Percentiles rank a stretch among this genome's conserved stretches.
phyloP scores from a whole-genome alignment of 129 eudicot species.

The Apium graveolens region DNA sequence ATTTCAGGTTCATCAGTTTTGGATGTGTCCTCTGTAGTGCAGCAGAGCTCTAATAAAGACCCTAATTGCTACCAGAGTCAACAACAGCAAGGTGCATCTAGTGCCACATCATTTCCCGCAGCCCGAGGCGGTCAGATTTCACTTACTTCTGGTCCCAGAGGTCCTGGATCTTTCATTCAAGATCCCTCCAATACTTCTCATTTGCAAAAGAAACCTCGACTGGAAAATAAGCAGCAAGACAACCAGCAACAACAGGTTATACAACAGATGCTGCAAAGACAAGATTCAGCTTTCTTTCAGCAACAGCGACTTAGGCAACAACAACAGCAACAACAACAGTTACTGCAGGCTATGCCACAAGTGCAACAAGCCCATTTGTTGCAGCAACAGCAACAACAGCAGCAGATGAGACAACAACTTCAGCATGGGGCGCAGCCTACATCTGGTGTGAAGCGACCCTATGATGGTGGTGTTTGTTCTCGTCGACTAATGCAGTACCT shows the following conservation, averaged over 20 bases:
- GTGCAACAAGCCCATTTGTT: conserved; percentile 78
- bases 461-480: conserved; percentile 82
- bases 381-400: conserved; percentile 57
- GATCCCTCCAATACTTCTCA: conserved; percentile 57
- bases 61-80: conserved; percentile 43
- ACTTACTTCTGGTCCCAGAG: conserved; percentile 45
- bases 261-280: conserved; percentile 80
- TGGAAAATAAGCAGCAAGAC: conserved; percentile 90
- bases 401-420: conserved; percentile 46
- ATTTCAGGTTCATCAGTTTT: conserved; percentile 81
- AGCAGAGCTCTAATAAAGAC: conserved; percentile 61
- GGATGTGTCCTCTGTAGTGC: conserved; percentile 65
- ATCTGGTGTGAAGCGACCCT: conserved; percentile 61
- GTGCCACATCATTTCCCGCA: conserved; percentile 51
- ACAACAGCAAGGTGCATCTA: conserved; percentile 59
- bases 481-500: conserved; percentile 87
- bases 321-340: conserved; percentile 86
- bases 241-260: conserved; percentile 71
- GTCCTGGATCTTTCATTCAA: conserved; percentile 57
- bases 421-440: conserved; percentile 65
- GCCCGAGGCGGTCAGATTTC: conserved; percentile 48
- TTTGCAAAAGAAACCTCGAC: conserved; percentile 87
- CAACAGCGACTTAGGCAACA: conserved; percentile 84
- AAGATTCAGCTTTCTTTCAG: conserved; percentile 71
- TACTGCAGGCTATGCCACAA: conserved; percentile 74